These are phyloP conservation scores for Agastache rugosa DNA, from an alignment of 257 asterid species.

Conservation along the genomic window DNA sequence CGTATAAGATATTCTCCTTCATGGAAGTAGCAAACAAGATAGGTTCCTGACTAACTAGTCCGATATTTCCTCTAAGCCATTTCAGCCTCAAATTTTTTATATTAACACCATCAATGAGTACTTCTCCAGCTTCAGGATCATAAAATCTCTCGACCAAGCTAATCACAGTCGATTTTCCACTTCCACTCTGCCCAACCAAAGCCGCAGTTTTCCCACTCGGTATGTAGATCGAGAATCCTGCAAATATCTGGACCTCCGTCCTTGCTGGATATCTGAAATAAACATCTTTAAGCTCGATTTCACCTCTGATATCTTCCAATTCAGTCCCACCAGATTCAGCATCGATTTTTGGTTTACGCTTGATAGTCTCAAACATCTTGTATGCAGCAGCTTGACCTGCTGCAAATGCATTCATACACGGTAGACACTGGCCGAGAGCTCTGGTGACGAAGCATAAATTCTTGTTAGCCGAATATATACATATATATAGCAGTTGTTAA, in stretches of 20 bases:
- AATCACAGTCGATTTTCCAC: slow-evolving; percentile 76
- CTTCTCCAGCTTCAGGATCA: slow-evolving; percentile 73
- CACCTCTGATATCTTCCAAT: slow-evolving; percentile 56
- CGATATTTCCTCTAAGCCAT: slow-evolving; percentile 70
- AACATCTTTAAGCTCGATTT: slow-evolving; percentile 59
- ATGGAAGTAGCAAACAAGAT: slow-evolving; percentile 62
- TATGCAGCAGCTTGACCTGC: slow-evolving; percentile 75
- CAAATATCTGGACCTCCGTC: slow-evolving; percentile 64
- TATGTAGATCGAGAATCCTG: slow-evolving; percentile 55
- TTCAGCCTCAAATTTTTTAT: slow-evolving; percentile 50
- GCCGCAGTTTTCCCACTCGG: slow-evolving; percentile 68
- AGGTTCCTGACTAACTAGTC: slow-evolving; percentile 84
- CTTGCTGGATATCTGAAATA: slow-evolving; percentile 73
- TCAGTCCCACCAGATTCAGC: slow-evolving; percentile 46
- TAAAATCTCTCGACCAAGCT: slow-evolving; percentile 77
- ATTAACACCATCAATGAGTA: slow-evolving; percentile 62
- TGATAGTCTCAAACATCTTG: slow-evolving; percentile 73
- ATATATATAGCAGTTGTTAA: background rate
- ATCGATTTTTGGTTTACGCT: slow-evolving; percentile 61
- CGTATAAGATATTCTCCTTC: slow-evolving; percentile 68
- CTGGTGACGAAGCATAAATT: slow-evolving; percentile 39
- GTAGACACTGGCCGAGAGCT: slow-evolving; percentile 71
- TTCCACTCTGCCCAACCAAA: slow-evolving; percentile 81
- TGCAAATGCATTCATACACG: slow-evolving; percentile 66
- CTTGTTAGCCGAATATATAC: background rate